Percentiles rank a stretch among this genome's conserved stretches.
phyloP scores from a whole-genome alignment of 345 rosid genomes.

The Salix arbutifolia region DNA sequence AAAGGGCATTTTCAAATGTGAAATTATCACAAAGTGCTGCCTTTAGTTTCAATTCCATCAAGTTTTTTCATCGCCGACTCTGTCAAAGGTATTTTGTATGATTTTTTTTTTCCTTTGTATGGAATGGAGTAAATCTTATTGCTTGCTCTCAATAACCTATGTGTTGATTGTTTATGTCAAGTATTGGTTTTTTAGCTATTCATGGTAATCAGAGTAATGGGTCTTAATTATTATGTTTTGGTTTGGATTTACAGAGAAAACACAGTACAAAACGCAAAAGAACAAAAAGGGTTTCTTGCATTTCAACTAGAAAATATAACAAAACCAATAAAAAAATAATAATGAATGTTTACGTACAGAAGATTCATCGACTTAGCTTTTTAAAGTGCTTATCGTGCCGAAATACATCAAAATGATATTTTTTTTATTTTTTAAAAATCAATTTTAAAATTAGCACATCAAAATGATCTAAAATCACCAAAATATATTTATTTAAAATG shows the following conservation, averaged over 20 bases:
- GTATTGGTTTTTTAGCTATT: neutral
- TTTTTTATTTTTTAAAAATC: too few relatives aligned
- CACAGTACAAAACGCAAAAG: too few relatives aligned
- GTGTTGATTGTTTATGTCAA: neutral
- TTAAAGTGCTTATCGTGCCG: too few relatives aligned
- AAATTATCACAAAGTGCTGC: slow-evolving; percentile 21
- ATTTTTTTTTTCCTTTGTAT: neutral
- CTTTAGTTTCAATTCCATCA: slow-evolving; percentile 17
- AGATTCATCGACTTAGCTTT: too few relatives aligned
- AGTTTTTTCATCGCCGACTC: slow-evolving; percentile 27
- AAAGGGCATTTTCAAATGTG: slow-evolving; percentile 25
- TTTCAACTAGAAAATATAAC: too few relatives aligned
- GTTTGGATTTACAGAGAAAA: neutral
- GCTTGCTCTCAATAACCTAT: neutral
- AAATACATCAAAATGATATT: too few relatives aligned
- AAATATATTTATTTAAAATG: too few relatives aligned
- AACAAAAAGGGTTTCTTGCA: too few relatives aligned
- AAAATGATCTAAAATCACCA: too few relatives aligned
- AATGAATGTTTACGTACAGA: too few relatives aligned
- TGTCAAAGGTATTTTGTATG: slow-evolving; percentile 40
- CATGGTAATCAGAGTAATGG: neutral
- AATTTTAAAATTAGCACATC: too few relatives aligned
- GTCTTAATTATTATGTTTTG: neutral
- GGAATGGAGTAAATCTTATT: neutral
- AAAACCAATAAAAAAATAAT: too few relatives aligned